Evolutionary conservation across 2,329 filamentous ascomycete species (phyloP).

Genomic region (Podosphaera fusca): DNA sequence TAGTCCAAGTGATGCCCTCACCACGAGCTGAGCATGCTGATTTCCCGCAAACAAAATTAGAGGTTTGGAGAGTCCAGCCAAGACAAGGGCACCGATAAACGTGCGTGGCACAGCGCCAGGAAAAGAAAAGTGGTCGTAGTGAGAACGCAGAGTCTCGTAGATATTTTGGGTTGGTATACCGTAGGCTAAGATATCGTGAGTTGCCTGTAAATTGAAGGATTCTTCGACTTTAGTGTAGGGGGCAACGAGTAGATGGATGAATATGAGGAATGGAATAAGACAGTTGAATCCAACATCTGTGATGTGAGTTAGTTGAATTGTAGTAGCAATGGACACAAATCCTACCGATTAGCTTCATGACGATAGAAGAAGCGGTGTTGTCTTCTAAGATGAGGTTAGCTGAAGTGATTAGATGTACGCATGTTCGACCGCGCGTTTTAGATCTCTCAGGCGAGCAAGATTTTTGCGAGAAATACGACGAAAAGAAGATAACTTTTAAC

Average conservation of each 20-base stretch:
- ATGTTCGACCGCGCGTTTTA: background rate
- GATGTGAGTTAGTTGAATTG: background rate
- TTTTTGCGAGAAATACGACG: too few relatives aligned
- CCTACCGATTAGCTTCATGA: slow-evolving; percentile 12
- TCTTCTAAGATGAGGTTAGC: background rate
- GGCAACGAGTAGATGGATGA: slow-evolving; percentile 47
- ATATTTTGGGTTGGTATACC: slow-evolving; percentile 42
- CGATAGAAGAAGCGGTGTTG: background rate
- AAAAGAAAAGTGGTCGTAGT: slow-evolving; percentile 81
- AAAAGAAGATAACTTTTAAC: too few relatives aligned
- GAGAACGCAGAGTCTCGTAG: slow-evolving; percentile 27
- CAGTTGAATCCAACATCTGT: slow-evolving; percentile 26
- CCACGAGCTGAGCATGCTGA: slow-evolving; percentile 33
- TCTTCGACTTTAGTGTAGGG: slow-evolving; percentile 97
- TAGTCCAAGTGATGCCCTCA: slow-evolving; percentile 54
- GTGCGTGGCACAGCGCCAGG: slow-evolving; percentile 80
- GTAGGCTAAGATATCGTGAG: slow-evolving; percentile 69
- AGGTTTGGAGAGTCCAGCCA: slow-evolving; percentile 51
- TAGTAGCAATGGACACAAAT: too few relatives aligned
- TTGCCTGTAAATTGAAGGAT: slow-evolving; percentile 90
- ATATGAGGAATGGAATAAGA: slow-evolving; percentile 36
- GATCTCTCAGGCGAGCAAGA: too few relatives aligned
- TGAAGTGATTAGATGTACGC: too few relatives aligned
- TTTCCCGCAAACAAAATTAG: slow-evolving; percentile 33
- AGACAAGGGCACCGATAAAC: slow-evolving; percentile 58